Evolutionary conservation across 345 rosid genomes (phyloP), one percentile per base, ranked within the genome.

Genomic region (Boechera divaricarpa): DNA sequence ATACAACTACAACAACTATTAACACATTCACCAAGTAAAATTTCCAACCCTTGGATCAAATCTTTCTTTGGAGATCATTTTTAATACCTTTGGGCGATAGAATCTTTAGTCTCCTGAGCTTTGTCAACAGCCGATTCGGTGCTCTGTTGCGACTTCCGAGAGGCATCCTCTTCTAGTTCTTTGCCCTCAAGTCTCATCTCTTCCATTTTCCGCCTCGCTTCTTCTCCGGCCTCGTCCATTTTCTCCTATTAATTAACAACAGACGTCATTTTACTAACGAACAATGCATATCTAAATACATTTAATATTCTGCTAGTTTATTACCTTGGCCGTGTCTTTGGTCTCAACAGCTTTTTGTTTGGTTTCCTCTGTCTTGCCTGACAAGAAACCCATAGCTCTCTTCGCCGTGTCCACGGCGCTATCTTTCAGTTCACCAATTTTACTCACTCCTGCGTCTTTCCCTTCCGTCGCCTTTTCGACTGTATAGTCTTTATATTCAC

Each of bases 321-420:
- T 16, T 5, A 84, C 91, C 86, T 81, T 69, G 47, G 89, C 76
- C 2, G 82, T 72, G 35, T 86, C 88, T 48, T 53, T 75, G 15
- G 90, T 85, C 52, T 84, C 96, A 0, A 61, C 56, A 0, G 88
- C 79, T 77, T 84, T 85, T 54, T 86, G 80, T 64, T 86, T 87
- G 2, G 79, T 77, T 81, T 88, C 93, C 49, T 87, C 92, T 33
- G 83, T 83, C 78, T 85, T 90, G 11, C 86, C 86, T 0, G 90
- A 78, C 62, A 92, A 78, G 63, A 78, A 70, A 13, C 70, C 90
- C 88, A 82, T 72, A 4, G 92, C 89, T 64, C 81, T 83, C 70
- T 82, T 83, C 0, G 92, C 92, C 1, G 92, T 85, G 26, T 69
- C 95, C 29, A 85, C 85, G 0, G 92, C 88, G 13, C 79, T 76